Conservation (phyloP, 2,329 filamentous ascomycete genomes). For the Trichoderma sp. region DNA sequence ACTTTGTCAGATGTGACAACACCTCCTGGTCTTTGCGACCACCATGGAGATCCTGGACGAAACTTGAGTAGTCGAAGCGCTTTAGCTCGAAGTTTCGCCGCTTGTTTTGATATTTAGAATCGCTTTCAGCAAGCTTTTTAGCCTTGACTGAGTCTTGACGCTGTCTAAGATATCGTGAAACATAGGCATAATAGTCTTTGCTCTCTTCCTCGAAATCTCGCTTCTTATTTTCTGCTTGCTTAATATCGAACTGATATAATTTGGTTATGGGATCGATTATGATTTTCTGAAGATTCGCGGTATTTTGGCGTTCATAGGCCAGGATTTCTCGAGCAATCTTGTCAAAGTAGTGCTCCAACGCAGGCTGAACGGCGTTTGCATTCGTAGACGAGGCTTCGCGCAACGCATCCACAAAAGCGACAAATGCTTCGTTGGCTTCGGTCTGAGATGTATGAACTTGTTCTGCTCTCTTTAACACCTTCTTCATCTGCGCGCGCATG, state of each 20-base stretch:
- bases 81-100: constrained; percentile 93
- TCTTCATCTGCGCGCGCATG: constrained; percentile 93
- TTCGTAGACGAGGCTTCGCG: constrained; percentile 87
- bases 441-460: constrained; percentile 76
- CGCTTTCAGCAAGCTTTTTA: constrained; percentile 93
- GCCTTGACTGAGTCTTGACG: constrained; percentile 93
- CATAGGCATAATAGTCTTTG: constrained; percentile 96
- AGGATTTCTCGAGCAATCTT: constrained; percentile 92
- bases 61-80: constrained; percentile 97
- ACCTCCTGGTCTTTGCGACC: constrained; percentile 98
- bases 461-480: constrained; percentile 91
- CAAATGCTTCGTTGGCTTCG: constrained; percentile 81
- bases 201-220: constrained; percentile 98
- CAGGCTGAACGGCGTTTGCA: constrained; percentile 93
- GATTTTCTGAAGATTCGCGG: constrained; percentile 79
- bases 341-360: constrained; percentile 96
- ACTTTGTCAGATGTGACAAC: constrained; percentile 88
- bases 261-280: constrained; percentile 93
- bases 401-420: constrained; percentile 79
- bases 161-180: constrained; percentile 93
- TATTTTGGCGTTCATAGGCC: constrained; percentile 80
- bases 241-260: constrained; percentile 93
- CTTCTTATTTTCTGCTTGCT: constrained; percentile 94
- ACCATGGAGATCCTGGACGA: constrained; percentile 98
- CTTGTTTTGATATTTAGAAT: constrained; percentile 94